Evolutionary conservation across 192 early-diverging fungal genomes (phyloP).

Genomic region (Entomortierella lignicola): DNA sequence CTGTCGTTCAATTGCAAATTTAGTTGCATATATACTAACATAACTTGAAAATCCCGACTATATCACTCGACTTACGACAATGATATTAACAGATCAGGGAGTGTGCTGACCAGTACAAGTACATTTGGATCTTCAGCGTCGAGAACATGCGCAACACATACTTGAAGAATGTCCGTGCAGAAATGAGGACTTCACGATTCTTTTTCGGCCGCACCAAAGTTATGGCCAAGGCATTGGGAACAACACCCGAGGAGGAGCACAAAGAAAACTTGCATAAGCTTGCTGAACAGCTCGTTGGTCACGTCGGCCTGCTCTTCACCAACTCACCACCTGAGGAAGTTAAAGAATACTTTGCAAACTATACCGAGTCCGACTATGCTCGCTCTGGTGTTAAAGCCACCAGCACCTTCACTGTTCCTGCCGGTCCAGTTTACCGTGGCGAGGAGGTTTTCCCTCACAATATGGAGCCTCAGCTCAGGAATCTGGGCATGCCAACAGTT

Average conservation of each 20-base stretch:
- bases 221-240: constrained; percentile 94
- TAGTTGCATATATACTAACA: neutral
- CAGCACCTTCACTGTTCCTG: constrained; percentile 75
- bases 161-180: constrained; percentile 85
- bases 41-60: no score
- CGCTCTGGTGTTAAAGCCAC: constrained; percentile 83
- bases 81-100: constrained; percentile 65
- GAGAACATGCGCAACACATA: constrained; percentile 95
- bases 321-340: constrained; percentile 71
- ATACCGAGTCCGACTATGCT: constrained; percentile 79
- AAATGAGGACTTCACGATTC: constrained; percentile 75
- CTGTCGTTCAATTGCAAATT: neutral
- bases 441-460: constrained; percentile 86
- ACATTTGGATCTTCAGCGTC: constrained; percentile 88
- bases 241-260: constrained; percentile 83
- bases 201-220: constrained; percentile 92
- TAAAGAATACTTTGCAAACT: constrained; percentile 71
- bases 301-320: constrained; percentile 93
- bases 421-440: constrained; percentile 83
- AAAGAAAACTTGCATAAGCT: constrained; percentile 71
- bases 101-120: constrained; percentile 73
- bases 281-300: constrained; percentile 74
- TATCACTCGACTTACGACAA: no score
- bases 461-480: constrained; percentile 93
- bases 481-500: constrained; percentile 89